Conservation (phyloP, 345 rosid species). For the Ceriops tagal region DNA sequence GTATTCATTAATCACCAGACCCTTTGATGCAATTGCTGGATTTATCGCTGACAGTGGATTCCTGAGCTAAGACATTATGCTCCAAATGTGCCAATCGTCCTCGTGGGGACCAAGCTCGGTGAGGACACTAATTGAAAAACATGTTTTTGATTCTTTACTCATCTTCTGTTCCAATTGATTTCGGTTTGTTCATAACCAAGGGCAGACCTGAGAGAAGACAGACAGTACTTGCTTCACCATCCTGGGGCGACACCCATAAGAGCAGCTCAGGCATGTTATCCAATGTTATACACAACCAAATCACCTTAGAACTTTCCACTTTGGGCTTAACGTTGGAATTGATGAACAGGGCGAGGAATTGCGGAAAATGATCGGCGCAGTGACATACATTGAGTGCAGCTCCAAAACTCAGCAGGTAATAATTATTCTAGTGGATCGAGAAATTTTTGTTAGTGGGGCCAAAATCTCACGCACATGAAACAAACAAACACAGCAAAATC, state of each 20-base stretch:
- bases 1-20: background rate
- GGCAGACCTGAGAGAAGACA: slow-evolving; percentile 68
- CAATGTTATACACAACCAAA: background rate
- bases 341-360: slow-evolving; percentile 61
- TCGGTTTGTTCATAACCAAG: background rate
- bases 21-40: background rate
- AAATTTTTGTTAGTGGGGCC: too few relatives aligned
- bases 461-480: background rate
- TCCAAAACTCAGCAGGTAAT: slow-evolving; percentile 78
- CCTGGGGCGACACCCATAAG: slow-evolving; percentile 61
- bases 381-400: slow-evolving; percentile 72
- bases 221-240: slow-evolving; percentile 52
- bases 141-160: background rate
- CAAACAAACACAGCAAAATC: background rate
- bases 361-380: slow-evolving; percentile 67
- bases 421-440: background rate
- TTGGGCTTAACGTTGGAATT: slow-evolving; percentile 10
- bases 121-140: slow-evolving; percentile 1
- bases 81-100: slow-evolving; percentile 69
- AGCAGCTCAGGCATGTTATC: slow-evolving; percentile 49
- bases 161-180: background rate
- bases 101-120: slow-evolving; percentile 83
- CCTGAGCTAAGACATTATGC: slow-evolving; percentile 77
- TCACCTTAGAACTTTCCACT: background rate
- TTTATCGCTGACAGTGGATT: slow-evolving; percentile 51